These are phyloP conservation scores for Agrocybe chaxingu DNA, from an alignment of 768 basidiomycete genomes.

Conservation along the genomic window DNA sequence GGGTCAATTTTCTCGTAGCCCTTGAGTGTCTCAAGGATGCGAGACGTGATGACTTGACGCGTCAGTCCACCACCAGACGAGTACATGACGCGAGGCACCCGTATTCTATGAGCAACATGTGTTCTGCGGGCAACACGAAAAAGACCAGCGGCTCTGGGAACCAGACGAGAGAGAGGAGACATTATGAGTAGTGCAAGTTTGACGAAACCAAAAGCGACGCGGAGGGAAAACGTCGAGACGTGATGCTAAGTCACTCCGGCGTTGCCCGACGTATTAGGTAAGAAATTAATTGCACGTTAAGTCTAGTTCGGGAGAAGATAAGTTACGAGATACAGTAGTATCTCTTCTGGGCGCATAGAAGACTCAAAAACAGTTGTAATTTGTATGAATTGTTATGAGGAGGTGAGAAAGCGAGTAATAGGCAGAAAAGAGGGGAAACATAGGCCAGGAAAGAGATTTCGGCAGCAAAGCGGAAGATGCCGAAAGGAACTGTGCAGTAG, in stretches of 20 bases:
- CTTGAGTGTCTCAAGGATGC: slow-evolving; percentile 82
- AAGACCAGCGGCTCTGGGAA: slow-evolving; percentile 40
- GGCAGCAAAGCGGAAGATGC: slow-evolving; percentile 24
- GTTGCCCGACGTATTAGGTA: slow-evolving; percentile 13
- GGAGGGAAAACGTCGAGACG: slow-evolving; percentile 13
- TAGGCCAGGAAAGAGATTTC: slow-evolving; percentile 6
- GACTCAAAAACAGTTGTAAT: too few relatives aligned
- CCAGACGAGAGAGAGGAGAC: slow-evolving; percentile 50
- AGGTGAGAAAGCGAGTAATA: not conserved
- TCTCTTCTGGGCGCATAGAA: too few relatives aligned
- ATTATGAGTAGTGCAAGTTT: slow-evolving; percentile 27
- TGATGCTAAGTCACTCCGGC: slow-evolving; percentile 13
- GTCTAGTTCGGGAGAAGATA: not conserved
- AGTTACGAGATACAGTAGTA: too few relatives aligned
- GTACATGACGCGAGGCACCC: slow-evolving; percentile 50
- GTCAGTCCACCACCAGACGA: slow-evolving; percentile 67
- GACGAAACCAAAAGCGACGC: slow-evolving; percentile 10
- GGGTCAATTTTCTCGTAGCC: slow-evolving; percentile 86
- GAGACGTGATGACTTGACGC: slow-evolving; percentile 63
- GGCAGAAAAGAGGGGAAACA: not conserved
- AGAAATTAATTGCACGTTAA: slow-evolving; percentile 1
- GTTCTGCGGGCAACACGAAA: slow-evolving; percentile 37
- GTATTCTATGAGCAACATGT: slow-evolving; percentile 29
- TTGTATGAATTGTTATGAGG: not conserved
- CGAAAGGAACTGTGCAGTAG: slow-evolving; percentile 42